These are phyloP conservation scores for Boehmeria nivea DNA, from an alignment of 306 rosid species.

Conservation along the genomic window DNA sequence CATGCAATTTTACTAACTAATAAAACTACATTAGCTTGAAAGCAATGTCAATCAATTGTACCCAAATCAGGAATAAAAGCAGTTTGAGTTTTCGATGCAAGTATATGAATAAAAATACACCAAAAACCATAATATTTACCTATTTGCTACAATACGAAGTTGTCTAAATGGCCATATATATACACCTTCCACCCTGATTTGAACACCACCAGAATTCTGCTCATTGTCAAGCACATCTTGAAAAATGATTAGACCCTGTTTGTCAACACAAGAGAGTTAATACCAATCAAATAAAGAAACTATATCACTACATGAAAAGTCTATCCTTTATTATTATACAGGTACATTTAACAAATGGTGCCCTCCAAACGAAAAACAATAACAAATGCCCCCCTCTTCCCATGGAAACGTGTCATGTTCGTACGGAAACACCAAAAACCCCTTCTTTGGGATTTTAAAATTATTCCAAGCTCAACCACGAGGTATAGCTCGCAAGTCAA, in stretches of 20 bases:
- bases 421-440: too few species aligned
- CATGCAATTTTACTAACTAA: conserved; percentile 3
- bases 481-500: too few species aligned
- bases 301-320: conserved; percentile 1
- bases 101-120: neutral
- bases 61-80: neutral
- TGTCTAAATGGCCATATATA: conserved; percentile 99
- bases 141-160: conserved; percentile 92
- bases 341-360: too few species aligned
- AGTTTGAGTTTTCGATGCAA: neutral
- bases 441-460: too few species aligned
- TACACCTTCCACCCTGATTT: conserved; percentile 96
- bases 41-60: neutral
- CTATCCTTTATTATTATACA: too few species aligned
- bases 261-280: conserved; percentile 22
- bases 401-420: too few species aligned
- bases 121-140: conserved; percentile 35
- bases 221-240: conserved; percentile 82
- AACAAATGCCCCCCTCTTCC: too few species aligned
- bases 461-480: too few species aligned
- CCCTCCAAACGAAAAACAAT: too few species aligned
- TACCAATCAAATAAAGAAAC: neutral
- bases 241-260: conserved; percentile 82
- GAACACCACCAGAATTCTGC: conserved; percentile 77
- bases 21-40: neutral